phyloP scores from a whole-genome alignment of 768 basidiomycete species.

The Amanita subjunquillea region DNA sequence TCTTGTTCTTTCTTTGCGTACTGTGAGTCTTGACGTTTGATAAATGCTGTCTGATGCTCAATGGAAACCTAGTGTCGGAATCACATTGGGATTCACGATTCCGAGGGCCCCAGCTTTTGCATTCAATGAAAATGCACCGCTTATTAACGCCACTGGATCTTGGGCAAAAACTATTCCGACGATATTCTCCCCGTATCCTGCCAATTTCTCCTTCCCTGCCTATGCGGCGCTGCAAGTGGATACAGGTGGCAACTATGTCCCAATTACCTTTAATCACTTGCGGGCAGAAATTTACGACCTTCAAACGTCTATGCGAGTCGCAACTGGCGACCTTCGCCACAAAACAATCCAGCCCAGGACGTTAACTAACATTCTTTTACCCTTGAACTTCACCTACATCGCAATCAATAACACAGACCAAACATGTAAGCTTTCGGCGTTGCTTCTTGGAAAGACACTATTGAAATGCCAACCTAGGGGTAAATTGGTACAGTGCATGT shows the following conservation, averaged over 20 bases:
- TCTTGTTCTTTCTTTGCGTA: conserved; percentile 49
- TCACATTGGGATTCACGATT: conserved; percentile 70
- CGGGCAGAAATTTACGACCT: conserved; percentile 64
- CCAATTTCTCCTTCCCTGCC: conserved; percentile 87
- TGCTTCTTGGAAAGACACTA: conserved; percentile 1
- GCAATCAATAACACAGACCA: conserved; percentile 72
- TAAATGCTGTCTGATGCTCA: conserved; percentile 1
- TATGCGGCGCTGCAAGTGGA: conserved; percentile 67
- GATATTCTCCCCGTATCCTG: conserved; percentile 64
- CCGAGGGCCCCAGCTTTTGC: conserved; percentile 73
- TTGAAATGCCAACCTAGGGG: conserved; percentile 32
- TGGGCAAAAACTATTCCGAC: conserved; percentile 49
- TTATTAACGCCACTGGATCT: conserved; percentile 44
- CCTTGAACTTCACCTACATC: conserved; percentile 76
- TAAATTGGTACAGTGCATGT: conserved; percentile 71
- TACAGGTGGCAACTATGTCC: conserved; percentile 66
- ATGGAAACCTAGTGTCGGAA: conserved; percentile 36
- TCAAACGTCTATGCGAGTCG: conserved; percentile 54
- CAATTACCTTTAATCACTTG: conserved; percentile 61
- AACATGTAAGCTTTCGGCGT: conserved; percentile 49
- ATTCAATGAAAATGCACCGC: conserved; percentile 48
- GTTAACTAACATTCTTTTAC: conserved; percentile 57
- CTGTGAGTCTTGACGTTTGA: conserved; percentile 27
- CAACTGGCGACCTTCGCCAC: conserved; percentile 48
- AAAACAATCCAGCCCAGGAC: conserved; percentile 55